phyloP scores from a whole-genome alignment of 176 grass and related monocot genomes.

The Rhynchospora tenuis region DNA sequence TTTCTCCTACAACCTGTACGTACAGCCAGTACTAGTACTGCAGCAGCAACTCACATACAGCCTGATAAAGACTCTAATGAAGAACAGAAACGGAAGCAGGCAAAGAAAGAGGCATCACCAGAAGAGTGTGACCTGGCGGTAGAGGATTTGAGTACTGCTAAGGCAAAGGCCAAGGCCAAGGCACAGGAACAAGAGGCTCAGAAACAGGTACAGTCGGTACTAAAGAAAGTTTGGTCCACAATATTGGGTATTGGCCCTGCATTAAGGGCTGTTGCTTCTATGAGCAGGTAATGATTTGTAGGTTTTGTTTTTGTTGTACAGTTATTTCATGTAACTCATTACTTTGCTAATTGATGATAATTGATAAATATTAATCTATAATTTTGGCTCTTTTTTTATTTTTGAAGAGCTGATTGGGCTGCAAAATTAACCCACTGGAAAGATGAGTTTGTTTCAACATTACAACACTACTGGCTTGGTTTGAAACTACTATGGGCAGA shows the following conservation, averaged over 20 bases:
- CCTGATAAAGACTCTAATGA: conserved; percentile 30
- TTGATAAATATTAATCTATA: background rate
- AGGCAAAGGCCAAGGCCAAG: conserved; percentile 79
- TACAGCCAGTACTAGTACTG: conserved; percentile 32
- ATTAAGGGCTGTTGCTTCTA: conserved; percentile 64
- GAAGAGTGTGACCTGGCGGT: conserved; percentile 94
- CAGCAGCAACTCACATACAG: conserved; percentile 26
- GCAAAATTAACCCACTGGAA: conserved; percentile 86
- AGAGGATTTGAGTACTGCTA: conserved; percentile 77
- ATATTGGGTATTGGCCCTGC: conserved; percentile 78
- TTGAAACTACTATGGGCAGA: conserved; percentile 68
- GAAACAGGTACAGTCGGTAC: conserved; percentile 45
- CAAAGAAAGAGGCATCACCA: conserved; percentile 64
- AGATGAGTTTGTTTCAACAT: conserved; percentile 72
- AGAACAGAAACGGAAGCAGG: conserved; percentile 45
- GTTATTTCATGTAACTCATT: background rate
- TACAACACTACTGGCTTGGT: conserved; percentile 95
- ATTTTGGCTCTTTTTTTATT: conserved; percentile 23
- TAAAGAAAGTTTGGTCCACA: conserved; percentile 56
- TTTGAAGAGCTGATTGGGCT: conserved; percentile 67
- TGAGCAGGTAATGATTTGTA: conserved; percentile 64
- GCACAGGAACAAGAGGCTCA: conserved; percentile 49
- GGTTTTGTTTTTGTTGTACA: background rate
- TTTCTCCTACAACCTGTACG: conserved; percentile 45
- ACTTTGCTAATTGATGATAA: background rate